Evolutionary conservation across 352 stramenopile genomes (phyloP).

Genomic region (Phytophthora aleatoria): DNA sequence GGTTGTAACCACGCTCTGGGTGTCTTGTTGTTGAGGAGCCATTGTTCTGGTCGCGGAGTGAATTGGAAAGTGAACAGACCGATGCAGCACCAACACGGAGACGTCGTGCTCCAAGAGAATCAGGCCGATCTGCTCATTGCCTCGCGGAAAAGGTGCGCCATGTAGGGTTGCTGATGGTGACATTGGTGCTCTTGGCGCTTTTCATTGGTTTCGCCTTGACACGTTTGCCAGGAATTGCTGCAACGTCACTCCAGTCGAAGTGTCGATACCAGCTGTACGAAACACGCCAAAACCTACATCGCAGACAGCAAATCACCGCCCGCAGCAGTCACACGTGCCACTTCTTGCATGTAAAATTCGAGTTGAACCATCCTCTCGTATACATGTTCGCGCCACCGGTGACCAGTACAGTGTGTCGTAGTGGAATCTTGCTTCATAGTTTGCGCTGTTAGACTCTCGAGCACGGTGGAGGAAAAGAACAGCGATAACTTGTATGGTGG

Average conservation of each 20-base stretch:
- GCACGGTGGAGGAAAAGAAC: too few relatives aligned
- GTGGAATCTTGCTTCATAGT: too few relatives aligned
- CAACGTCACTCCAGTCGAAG: slow-evolving; percentile 3
- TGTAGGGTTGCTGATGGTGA: slow-evolving; percentile 24
- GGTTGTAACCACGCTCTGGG: slow-evolving; percentile 3
- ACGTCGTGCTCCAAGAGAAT: neutral
- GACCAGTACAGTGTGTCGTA: too few relatives aligned
- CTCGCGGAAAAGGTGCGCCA: slow-evolving; percentile 13
- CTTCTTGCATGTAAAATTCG: neutral
- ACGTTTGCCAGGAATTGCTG: slow-evolving; percentile 9
- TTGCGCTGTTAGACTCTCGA: too few relatives aligned
- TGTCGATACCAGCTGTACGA: slow-evolving; percentile 8
- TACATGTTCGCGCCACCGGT: too few relatives aligned
- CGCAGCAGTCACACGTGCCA: slow-evolving; percentile 3
- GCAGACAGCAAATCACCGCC: slow-evolving; percentile 2
- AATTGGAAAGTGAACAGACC: slow-evolving; percentile 24
- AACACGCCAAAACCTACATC: slow-evolving; percentile 15
- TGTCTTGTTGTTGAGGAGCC: slow-evolving; percentile 30
- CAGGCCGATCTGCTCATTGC: neutral
- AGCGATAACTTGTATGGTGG: neutral
- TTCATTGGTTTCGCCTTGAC: slow-evolving; percentile 22
- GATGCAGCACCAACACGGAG: neutral
- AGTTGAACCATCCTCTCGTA: neutral
- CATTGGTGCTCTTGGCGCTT: slow-evolving; percentile 15
- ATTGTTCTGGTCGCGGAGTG: slow-evolving; percentile 28